A percentile compares a stretch with the other conserved stretches of the same genome.
Conservation (phyloP, 2,329 filamentous ascomycete species). For the Fusarium penzigii region DNA sequence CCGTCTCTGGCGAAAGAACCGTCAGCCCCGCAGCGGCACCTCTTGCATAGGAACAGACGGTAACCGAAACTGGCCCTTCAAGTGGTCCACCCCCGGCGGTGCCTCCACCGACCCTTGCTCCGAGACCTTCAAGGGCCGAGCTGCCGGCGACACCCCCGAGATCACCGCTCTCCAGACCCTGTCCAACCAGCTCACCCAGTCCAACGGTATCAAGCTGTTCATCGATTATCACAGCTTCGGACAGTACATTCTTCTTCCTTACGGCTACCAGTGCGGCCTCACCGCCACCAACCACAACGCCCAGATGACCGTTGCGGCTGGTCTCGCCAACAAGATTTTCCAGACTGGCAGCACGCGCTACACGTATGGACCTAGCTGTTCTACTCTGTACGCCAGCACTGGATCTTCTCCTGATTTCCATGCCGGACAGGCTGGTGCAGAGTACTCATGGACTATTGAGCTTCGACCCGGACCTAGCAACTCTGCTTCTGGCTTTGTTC, state of each 20-base stretch:
- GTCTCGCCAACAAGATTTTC: constrained; percentile 6
- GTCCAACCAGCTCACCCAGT: constrained; percentile 26
- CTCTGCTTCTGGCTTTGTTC: constrained; percentile 40
- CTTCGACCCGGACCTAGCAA: constrained; percentile 31
- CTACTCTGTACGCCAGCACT: constrained; percentile 59
- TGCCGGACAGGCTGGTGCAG: constrained; percentile 40
- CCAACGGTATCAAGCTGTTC: constrained; percentile 55
- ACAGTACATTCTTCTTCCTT: constrained; percentile 57
- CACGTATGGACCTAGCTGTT: constrained; percentile 52
- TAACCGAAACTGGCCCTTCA: constrained; percentile 7
- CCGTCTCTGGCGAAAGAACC: constrained; percentile 2
- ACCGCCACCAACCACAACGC: constrained; percentile 47
- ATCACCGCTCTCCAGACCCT: constrained; percentile 45
- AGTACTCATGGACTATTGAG: constrained; percentile 43
- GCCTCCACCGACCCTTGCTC: constrained; percentile 3
- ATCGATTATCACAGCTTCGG: constrained; percentile 67
- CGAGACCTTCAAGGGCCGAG: constrained; percentile 1
- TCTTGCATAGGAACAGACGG: constrained; percentile 2
- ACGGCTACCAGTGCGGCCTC: constrained; percentile 58
- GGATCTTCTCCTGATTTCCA: constrained; percentile 49
- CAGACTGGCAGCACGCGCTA: constrained; percentile 10
- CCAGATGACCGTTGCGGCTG: constrained; percentile 47
- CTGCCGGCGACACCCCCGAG: constrained; percentile 45
- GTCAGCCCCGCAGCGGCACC: constrained; percentile 1
- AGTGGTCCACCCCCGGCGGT: not conserved